phyloP scores from a whole-genome alignment of 2,329 filamentous ascomycete genomes.

The Ascochyta pisi region DNA sequence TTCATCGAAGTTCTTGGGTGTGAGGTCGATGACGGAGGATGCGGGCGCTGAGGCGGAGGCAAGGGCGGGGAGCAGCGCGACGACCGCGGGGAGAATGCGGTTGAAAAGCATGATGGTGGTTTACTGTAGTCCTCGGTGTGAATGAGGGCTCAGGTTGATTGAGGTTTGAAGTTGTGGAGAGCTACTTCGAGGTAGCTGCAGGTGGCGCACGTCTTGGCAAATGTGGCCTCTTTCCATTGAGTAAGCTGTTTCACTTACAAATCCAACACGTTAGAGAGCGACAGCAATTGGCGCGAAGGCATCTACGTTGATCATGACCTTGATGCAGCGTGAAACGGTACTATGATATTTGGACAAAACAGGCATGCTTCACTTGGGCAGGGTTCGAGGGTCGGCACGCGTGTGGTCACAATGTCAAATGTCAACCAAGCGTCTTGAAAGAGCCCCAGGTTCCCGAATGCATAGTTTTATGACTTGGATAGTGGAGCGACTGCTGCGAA shows the following conservation, averaged over 20 bases:
- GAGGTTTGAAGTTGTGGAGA: slow-evolving; percentile 23
- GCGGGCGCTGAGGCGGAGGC: slow-evolving; percentile 72
- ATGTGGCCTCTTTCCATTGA: slow-evolving; percentile 38
- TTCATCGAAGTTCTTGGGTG: slow-evolving; percentile 88
- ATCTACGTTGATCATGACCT: background rate
- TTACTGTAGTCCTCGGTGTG: slow-evolving; percentile 25
- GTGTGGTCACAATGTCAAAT: background rate
- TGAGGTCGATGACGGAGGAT: slow-evolving; percentile 88
- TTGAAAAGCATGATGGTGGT: slow-evolving; percentile 42
- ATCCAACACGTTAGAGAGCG: slow-evolving; percentile 20
- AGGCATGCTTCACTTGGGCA: background rate
- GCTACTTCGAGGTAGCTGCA: slow-evolving; percentile 21
- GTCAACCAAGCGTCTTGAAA: background rate
- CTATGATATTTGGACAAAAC: no score
- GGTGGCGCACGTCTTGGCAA: slow-evolving; percentile 37
- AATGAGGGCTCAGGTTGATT: slow-evolving; percentile 27
- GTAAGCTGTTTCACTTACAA: slow-evolving; percentile 35
- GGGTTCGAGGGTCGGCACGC: slow-evolving; percentile 1
- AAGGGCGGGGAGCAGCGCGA: slow-evolving; percentile 43
- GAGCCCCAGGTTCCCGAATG: background rate
- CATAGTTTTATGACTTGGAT: background rate
- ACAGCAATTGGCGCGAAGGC: background rate
- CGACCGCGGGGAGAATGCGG: slow-evolving; percentile 38
- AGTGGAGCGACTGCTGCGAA: background rate
- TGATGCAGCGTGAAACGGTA: no score